Evolutionary conservation across 2,329 filamentous ascomycete species (phyloP), one percentile per base, ranked within the genome.

Genomic region (Scopulariopsis brevicaulis): DNA sequence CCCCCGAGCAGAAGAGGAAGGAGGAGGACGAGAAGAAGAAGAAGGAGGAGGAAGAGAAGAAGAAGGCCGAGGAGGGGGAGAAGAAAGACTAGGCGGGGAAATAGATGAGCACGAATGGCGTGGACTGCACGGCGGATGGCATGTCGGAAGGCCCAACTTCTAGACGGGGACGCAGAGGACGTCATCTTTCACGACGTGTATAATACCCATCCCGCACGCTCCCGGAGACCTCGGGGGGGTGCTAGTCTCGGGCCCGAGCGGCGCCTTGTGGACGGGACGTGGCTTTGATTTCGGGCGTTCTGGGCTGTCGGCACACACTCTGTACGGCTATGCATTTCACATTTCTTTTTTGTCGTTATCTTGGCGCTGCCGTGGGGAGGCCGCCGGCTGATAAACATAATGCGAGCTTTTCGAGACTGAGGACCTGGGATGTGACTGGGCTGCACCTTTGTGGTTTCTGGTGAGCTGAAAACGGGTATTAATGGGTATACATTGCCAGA

Each of bases 1-100:
- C 66, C 58, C 62, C 69, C 59, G 59, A 67, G 60, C 58, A 66
- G 56, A n/a, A 63, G 64, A 53, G 43, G 24, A 22, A 69, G 59
- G 63, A 64, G 57, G 66, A 65, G 50, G 65, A 67, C 7, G 64
- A 68, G 32, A 59, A 24, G 22, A 25, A 67, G 59, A 63, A 63
- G 57, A 66, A 65, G 52, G 65, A 67, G 35, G 60, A 63, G 43
- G 58, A 65, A 8, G 60, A 64, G 52, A 64, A 65, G 48, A 62
- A 63, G 12, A 60, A 57, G 35, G 58, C 54, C 6, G 48, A 52
- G 15, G 32, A 48, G n/a, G 50, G 51, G 34, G n/a, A 51, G 25
- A 52, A 55, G 8, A 46, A 18, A 8, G 28, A 32, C 28, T 32
- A 8, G 8, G 8, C 28, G 28, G 8, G 28, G 4, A 8, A 32